Base-by-base conservation (phyloP, 176 grass and related monocot species). In the Zoysia pacifica region DNA sequence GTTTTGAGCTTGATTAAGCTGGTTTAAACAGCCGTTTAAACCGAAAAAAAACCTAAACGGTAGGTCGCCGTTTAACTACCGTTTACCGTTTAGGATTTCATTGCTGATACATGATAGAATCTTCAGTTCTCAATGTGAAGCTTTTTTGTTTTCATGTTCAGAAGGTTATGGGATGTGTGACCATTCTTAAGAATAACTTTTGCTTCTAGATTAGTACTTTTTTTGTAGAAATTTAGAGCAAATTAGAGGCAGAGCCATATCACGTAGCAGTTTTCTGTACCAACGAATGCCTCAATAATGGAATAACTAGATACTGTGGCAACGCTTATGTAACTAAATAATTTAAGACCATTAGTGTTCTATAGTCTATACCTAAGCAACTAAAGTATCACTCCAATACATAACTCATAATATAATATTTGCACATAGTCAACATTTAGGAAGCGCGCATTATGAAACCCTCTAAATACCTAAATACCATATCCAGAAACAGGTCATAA, bases 401-500 rank as follows among this genome's bases (percentile, higher is more conserved):
- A 7, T 48, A 59, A 13, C 40, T 37, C 4, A 60, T 59, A 43
- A 6, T 47, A 18, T 10, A 18, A 58, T 47, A 5, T 77, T 46
- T 49, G 58, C 5, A 13, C 6, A 28, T 28, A 83, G 3, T 10
- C 58, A 62, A 16, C 60, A 62, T 46, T 9, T 2, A 6, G 35
- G 5, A 44, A 35, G 42, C 19, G 9, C 3, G 2, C 18, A 28
- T 28, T 28, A 28, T 28, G 28, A 0, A 14, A n/a, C 19, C n/a
- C 46, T 10, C 47, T 48, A 54, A 51, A 83, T 20, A 76, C 41
- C 54, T 62, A 70, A 13, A 62, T 41, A 62, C 16, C 48, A 58
- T 48, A 14, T 52, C 36, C 6, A 41, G 36, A 43, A 62, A 74
- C 35, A 74, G 58, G 7, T 42, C 16, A 74, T 71, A 48, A 5